These are phyloP conservation scores for Nepenthes alata DNA, from an alignment of 179 eudicot species.

Conservation along the genomic window DNA sequence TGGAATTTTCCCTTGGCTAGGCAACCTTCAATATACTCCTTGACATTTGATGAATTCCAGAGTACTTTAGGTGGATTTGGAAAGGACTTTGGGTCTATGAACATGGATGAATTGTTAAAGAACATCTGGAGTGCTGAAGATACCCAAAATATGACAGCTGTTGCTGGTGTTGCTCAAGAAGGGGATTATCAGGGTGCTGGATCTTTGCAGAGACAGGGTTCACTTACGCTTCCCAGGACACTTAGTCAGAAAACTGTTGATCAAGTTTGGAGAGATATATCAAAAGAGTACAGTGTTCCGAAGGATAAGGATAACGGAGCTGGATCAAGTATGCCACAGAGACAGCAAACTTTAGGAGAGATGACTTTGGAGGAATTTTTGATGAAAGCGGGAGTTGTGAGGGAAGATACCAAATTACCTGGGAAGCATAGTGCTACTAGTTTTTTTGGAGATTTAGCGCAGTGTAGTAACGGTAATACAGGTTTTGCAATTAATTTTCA, in stretches of 20 bases:
- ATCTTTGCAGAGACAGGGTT: slow-evolving; percentile 67
- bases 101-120: slow-evolving; percentile 62
- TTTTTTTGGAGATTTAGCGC: slow-evolving; percentile 34
- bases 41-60: slow-evolving; percentile 66
- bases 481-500: slow-evolving; percentile 50
- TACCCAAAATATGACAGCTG: slow-evolving; percentile 39
- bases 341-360: slow-evolving; percentile 68
- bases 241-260: slow-evolving; percentile 83
- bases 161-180: slow-evolving; percentile 19
- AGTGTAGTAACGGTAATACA: slow-evolving; percentile 15
- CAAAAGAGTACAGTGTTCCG: slow-evolving; percentile 32
- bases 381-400: slow-evolving; percentile 74
- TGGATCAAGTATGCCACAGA: slow-evolving; percentile 38
- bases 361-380: slow-evolving; percentile 79
- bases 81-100: slow-evolving; percentile 72
- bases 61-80: slow-evolving; percentile 40
- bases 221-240: slow-evolving; percentile 68
- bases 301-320: slow-evolving; percentile 33
- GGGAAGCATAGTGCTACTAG: slow-evolving; percentile 22
- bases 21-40: slow-evolving; percentile 45
- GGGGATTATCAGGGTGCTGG: slow-evolving; percentile 25
- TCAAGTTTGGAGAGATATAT: slow-evolving; percentile 73
- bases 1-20: slow-evolving; percentile 27
- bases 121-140: slow-evolving; percentile 59
- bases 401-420: slow-evolving; percentile 42